Base-by-base conservation (phyloP, 2,329 filamentous ascomycete genomes). In the Kalmusia sp. region DNA sequence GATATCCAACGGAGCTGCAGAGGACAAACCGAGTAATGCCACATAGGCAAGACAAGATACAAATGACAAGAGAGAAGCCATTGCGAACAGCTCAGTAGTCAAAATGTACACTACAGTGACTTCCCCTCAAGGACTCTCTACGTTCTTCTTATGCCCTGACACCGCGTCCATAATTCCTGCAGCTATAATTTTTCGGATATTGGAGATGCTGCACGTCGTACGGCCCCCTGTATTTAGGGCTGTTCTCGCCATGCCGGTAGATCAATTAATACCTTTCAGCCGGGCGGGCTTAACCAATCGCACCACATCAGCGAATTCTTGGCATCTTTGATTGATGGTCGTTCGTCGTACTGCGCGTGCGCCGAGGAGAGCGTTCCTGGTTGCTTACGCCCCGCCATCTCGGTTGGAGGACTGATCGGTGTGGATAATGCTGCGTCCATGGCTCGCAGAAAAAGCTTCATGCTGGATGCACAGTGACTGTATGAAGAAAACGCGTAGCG, bases 41-140 rank as follows among this genome's bases (percentile, higher is more conserved):
- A 62, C 19, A 27, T 39, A 51, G n/a, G 49, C 31, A 7, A 61
- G 24, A 24, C 51, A 34, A 33, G 50, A 47, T 3, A 48, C 30
- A 3, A 57, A 19, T 12, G 52, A 25, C 15, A 59, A 25, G 25
- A 58, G 45, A 49, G 50, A 51, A 51, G 53, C 53, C 63, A 67
- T 67, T 12, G 30, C 46, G 22, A 27, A 6, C n/a, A 50, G 15
- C 38, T 49, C 37, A 49, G 24, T 21, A 34, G 50, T 6, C 33
- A 43, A 45, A 27, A 21, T 48, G 8, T 17, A 19, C 9, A 30
- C 15, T 17, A 15, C 37, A 15, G 28, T 31, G 6, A 35, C 19
- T 14, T 31, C 31, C 31, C 33, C 34, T 11, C 6, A 39, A 30
- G 9, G 22, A 19, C 19, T 38, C 4, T 7, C 7, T 28, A 9